Percentiles rank a stretch among this genome's conserved stretches.
These are phyloP conservation scores for Rauvolfia tetraphylla DNA, from an alignment of 257 asterid genomes.

Conservation along the genomic window DNA sequence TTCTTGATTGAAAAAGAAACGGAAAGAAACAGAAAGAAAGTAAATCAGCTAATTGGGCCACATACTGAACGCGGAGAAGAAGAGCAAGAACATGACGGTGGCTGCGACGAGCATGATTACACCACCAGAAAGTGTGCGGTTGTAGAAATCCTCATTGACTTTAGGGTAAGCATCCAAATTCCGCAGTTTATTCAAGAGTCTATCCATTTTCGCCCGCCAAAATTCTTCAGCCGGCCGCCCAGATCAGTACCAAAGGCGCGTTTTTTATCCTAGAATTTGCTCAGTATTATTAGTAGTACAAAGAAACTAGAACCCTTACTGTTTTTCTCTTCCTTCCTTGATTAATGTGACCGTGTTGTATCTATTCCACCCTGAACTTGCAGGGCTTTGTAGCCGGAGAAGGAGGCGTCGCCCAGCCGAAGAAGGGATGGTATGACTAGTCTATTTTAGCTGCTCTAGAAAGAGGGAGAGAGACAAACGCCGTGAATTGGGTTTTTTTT, in stretches of 20 bases:
- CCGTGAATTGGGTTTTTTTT: background rate
- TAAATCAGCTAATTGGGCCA: background rate
- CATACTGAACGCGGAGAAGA: conserved; percentile 89
- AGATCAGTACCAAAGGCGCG: conserved; percentile 1
- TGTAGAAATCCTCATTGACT: conserved; percentile 92
- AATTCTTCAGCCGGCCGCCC: background rate
- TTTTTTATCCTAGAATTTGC: background rate
- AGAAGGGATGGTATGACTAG: background rate
- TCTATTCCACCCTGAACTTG: background rate
- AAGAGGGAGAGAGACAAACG: background rate
- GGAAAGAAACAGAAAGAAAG: background rate
- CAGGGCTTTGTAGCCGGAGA: background rate
- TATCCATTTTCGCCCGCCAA: conserved; percentile 38
- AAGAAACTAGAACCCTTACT: background rate
- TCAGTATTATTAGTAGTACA: too few species aligned
- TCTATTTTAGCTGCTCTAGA: background rate
- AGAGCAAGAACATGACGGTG: conserved; percentile 59
- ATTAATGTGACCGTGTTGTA: background rate
- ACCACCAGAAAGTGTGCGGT: conserved; percentile 92
- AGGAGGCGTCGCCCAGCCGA: conserved; percentile 17
- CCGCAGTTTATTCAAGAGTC: conserved; percentile 60
- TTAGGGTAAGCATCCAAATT: conserved; percentile 95
- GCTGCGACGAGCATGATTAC: conserved; percentile 73
- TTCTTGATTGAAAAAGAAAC: background rate
- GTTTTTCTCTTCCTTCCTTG: background rate